Evolutionary conservation across 169 alveolate species (phyloP).

Genomic region (Condylostoma magnum): DNA sequence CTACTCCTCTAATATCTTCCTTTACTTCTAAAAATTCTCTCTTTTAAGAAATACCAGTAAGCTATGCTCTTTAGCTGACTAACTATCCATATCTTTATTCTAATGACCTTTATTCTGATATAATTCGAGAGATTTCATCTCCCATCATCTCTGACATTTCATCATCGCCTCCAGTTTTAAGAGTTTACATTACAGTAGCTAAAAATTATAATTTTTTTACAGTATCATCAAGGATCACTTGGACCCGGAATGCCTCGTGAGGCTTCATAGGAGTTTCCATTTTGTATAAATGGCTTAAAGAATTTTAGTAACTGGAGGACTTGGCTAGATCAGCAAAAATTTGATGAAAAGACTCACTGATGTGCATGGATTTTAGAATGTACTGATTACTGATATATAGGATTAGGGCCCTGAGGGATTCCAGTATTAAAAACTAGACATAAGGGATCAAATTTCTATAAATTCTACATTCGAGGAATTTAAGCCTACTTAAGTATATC

Average conservation of each 20-base stretch:
- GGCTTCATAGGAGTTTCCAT: conserved; percentile 11
- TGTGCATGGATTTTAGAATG: too few relatives aligned
- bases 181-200: conserved; percentile 14
- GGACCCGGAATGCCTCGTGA: conserved; percentile 31
- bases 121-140: conserved; percentile 63
- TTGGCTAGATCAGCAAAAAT: too few relatives aligned
- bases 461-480: too few relatives aligned
- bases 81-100: conserved; percentile 51
- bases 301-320: too few relatives aligned
- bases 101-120: conserved; percentile 51
- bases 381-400: too few relatives aligned
- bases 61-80: conserved; percentile 46
- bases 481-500: conserved; percentile 30
- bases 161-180: conserved; percentile 30
- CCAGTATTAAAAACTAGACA: too few relatives aligned
- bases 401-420: too few relatives aligned
- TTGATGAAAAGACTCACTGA: too few relatives aligned
- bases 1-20: conserved; percentile 46
- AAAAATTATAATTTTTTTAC: conserved; percentile 25
- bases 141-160: conserved; percentile 68
- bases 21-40: conserved; percentile 37
- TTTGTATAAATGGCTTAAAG: too few relatives aligned
- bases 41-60: conserved; percentile 56
- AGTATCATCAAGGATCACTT: conserved; percentile 3
- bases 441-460: too few relatives aligned